phyloP scores from a whole-genome alignment of 1,284 basidiomycete species.

The Trichosporon coremiiforme region DNA sequence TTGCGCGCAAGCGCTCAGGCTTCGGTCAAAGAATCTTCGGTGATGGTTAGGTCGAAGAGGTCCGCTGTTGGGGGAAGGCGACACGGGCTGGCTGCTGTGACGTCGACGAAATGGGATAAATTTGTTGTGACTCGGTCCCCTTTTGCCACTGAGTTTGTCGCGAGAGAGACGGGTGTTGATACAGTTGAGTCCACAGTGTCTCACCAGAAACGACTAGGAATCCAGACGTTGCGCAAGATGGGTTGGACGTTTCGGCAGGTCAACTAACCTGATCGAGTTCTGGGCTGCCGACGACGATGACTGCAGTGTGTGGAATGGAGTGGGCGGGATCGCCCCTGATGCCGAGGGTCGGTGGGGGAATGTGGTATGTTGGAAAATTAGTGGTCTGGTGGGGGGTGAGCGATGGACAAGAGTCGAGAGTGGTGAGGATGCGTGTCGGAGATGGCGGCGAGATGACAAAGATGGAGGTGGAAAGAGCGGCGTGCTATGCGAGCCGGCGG shows the following conservation, averaged over 20 bases:
- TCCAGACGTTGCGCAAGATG: slow-evolving; percentile 1
- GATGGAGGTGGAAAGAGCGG: background rate
- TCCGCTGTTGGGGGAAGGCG: background rate
- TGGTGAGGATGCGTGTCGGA: background rate
- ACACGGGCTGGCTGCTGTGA: background rate
- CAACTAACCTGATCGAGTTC: slow-evolving; percentile 9
- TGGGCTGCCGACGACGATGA: slow-evolving; percentile 2
- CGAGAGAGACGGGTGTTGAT: background rate
- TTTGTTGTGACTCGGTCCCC: slow-evolving; percentile 13
- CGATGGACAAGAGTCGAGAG: background rate
- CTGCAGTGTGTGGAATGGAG: slow-evolving; percentile 18
- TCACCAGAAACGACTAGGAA: background rate
- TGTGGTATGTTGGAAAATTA: slow-evolving; percentile 14
- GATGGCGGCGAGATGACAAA: background rate
- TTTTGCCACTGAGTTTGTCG: slow-evolving; percentile 10
- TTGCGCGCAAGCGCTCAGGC: slow-evolving; percentile 12
- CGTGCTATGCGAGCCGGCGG: background rate
- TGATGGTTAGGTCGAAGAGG: background rate
- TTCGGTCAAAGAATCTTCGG: background rate
- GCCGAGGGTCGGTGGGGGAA: slow-evolving; percentile 13
- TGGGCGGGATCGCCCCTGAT: slow-evolving; percentile 18
- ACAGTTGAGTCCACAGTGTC: slow-evolving; percentile 8
- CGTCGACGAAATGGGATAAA: background rate
- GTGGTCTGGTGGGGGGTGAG: background rate
- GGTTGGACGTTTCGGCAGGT: slow-evolving; percentile 6